phyloP scores from a whole-genome alignment of 1,139 yeast species.

The Yamadazyma membranifaciens region DNA sequence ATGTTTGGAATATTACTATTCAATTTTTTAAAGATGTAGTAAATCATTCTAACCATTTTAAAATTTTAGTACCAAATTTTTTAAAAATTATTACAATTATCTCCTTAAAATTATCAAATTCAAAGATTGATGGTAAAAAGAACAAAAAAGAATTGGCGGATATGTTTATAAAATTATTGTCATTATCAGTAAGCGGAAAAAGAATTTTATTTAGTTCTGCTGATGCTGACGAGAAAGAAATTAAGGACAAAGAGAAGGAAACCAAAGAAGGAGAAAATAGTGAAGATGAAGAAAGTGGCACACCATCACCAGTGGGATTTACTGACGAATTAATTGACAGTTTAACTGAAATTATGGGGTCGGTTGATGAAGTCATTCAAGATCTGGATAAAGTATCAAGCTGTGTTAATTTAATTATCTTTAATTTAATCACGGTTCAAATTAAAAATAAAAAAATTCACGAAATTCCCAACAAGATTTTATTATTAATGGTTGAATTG shows the following conservation, averaged over 20 bases:
- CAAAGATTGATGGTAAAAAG: constrained; percentile 58
- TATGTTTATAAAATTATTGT: constrained; percentile 54
- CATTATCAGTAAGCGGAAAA: constrained; percentile 23
- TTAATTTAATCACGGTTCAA: constrained; percentile 44
- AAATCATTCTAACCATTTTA: constrained; percentile 48
- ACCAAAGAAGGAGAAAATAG: constrained; percentile 9
- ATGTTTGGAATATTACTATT: constrained; percentile 61
- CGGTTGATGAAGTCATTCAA: constrained; percentile 40
- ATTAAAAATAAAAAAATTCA: constrained; percentile 37
- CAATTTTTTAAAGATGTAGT: constrained; percentile 59
- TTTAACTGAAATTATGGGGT: constrained; percentile 36
- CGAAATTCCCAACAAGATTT: constrained; percentile 29
- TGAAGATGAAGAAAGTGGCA: constrained; percentile 9
- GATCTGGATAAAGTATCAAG: constrained; percentile 53
- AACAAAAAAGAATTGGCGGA: constrained; percentile 68
- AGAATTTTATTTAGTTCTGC: constrained; percentile 12
- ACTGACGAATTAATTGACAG: constrained; percentile 40
- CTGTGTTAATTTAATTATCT: constrained; percentile 43
- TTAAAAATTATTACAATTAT: constrained; percentile 51
- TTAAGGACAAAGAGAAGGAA: constrained; percentile 6
- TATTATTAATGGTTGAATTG: constrained; percentile 37
- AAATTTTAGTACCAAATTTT: constrained; percentile 49
- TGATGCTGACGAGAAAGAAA: constrained; percentile 1
- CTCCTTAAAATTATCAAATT: constrained; percentile 53
- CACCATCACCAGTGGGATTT: constrained; percentile 12